A percentile compares a stretch with the other conserved stretches of the same genome.
Conservation (phyloP, 106 monocot genomes). For the Vanilla planifolia region DNA sequence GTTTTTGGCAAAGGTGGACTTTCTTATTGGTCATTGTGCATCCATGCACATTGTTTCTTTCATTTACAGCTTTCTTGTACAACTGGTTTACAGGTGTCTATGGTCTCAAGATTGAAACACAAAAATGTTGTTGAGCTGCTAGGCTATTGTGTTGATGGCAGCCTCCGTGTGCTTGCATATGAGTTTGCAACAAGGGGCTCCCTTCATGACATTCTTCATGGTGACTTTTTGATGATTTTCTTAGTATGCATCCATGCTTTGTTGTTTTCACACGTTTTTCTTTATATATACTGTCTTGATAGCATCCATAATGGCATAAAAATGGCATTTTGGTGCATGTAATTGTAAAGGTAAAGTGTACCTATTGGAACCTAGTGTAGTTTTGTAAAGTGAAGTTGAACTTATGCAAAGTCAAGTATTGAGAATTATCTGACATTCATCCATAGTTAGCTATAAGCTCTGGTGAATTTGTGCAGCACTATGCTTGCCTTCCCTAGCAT, state of each 20-base stretch:
- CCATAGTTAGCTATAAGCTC: too few species aligned
- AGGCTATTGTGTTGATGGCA: conserved; percentile 19
- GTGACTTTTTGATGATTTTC: not conserved
- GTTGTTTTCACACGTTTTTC: not conserved
- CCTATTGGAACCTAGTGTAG: too few species aligned
- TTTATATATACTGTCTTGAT: not conserved
- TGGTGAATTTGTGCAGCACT: too few species aligned
- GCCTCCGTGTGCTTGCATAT: conserved; percentile 15
- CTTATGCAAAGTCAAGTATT: too few species aligned
- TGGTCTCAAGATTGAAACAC: conserved; percentile 16
- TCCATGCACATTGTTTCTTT: not conserved
- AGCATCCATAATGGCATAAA: too few species aligned
- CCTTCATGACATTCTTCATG: conserved; percentile 23
- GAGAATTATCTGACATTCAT: too few species aligned
- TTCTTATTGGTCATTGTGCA: not conserved
- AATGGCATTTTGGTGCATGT: too few species aligned
- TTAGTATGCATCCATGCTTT: not conserved
- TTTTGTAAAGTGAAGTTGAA: too few species aligned
- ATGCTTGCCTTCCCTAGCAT: too few species aligned
- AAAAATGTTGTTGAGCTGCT: conserved; percentile 16
- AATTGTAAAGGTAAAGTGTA: too few species aligned
- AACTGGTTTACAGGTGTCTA: conserved; percentile 23
- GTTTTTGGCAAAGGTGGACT: conserved; percentile 35
- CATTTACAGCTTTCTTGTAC: not conserved
- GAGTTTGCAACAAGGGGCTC: conserved; percentile 23